phyloP scores from a whole-genome alignment of 2,329 filamentous ascomycete species.

The Talaromyces sp. region DNA sequence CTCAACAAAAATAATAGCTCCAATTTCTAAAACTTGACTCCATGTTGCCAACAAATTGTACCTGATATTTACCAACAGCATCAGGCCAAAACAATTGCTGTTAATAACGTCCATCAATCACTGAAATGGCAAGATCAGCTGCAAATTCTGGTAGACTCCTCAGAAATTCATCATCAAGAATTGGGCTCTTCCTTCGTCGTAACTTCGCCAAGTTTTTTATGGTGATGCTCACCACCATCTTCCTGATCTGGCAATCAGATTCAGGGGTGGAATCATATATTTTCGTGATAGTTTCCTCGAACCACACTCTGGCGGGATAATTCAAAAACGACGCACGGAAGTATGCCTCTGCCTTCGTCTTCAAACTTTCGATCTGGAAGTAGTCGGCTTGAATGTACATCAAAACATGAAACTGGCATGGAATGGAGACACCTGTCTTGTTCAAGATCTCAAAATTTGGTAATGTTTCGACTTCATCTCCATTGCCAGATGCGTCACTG shows the following conservation, averaged over 20 bases:
- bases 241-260: neutral
- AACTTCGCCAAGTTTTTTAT: neutral
- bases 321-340: neutral
- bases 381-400: neutral
- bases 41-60: too few species aligned
- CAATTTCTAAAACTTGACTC: too few species aligned
- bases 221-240: neutral
- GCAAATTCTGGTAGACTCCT: neutral
- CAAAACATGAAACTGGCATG: neutral
- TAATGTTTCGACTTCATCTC: too few species aligned
- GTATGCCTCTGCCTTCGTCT: neutral
- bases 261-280: neutral
- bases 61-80: too few species aligned
- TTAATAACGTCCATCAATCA: neutral
- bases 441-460: neutral
- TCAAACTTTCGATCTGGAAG: neutral
- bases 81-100: too few species aligned
- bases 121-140: neutral
- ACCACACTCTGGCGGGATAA: neutral
- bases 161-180: neutral
- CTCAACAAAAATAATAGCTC: too few species aligned
- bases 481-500: too few species aligned
- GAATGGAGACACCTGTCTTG: neutral
- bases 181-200: neutral
- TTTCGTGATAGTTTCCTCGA: neutral